Evolutionary conservation across 768 basidiomycete genomes (phyloP), one percentile per base, ranked within the genome.

Genomic region (Mycena amicta): DNA sequence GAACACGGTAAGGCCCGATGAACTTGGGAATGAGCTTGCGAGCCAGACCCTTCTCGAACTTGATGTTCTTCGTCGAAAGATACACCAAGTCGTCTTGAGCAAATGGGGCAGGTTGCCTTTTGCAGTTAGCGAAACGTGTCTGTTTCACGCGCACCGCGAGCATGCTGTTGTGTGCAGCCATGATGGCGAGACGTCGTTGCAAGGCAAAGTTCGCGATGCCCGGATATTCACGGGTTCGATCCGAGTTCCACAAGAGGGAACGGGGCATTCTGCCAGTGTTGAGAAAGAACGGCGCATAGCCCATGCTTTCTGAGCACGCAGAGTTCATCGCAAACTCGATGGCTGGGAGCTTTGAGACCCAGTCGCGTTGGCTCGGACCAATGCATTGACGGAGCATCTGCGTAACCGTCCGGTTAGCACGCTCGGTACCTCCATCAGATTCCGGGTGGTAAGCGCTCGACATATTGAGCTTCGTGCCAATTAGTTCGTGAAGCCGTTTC

Each of bases 361-460:
- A 49, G 26, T 49, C 47, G 47, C 47, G 47, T 49, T 49, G 47
- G 6, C 22, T 53, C 5, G 63, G 52, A 6, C 33, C 27, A 0
- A 72, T 59, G 31, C 65, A 66, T 15, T 58, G 52, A 11, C 65
- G 20, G 5, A 72, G 47, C 66, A 71, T 72, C 29, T 71, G 68
- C 3, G 58, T 64, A 1, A 74, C 56, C 0, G 72, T 72, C n/a
- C 62, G 56, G 45, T 72, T 75, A 1, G 71, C 70, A 1, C 69
- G 57, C 58, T 79, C 74, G 0, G 71, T 74, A 1, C 66, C 58
- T 0, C 76, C 76, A 60, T 77, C 74, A 1, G 75, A 71, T 51
- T 79, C 70, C 1, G 75, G 76, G 52, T 78, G 77, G 41, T 70
- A 72, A 1, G 57, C 50, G 2, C 57, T 59, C 2, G 55, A 68